Base-by-base conservation (phyloP, 2,329 filamentous ascomycete genomes). In the Thielaviopsis populi region DNA sequence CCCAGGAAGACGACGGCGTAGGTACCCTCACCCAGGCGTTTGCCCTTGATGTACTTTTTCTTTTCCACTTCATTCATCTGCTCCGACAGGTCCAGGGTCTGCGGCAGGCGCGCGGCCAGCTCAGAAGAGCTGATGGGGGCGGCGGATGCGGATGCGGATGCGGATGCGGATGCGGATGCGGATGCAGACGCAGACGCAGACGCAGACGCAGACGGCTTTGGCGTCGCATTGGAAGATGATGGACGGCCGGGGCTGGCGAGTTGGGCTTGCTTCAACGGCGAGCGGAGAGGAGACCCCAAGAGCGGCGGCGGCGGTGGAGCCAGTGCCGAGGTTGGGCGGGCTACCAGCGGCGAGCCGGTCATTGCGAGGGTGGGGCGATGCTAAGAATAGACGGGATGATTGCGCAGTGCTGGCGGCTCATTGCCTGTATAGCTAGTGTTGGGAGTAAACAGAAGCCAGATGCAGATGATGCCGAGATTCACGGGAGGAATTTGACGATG, bases 1-100 rank as follows among this genome's bases (percentile, higher is more conserved):
- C 91, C 94, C 62, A 91, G 84, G 78, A 91, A 96, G 71, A 99
- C 94, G 70, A 95, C 86, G 72, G 94, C 94, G 74, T 99, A 99
- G 68, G 94, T 97, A 77, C 94, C 94, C 75, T 95, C 90, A 73
- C 94, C 94, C 66, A 99, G 83, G 72, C 94, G 94, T 73, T 88
- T 91, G 71, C 89, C 89, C 78, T 95, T 95, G 68, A 94, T 83
- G 73, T 96, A 99, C 78, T 94, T 95, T 69, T 83, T 81, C 74
- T 91, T 90, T 71, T 90, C 87, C 61, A 87, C 83, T 65, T 89
- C 85, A 71, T 92, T 92, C 73, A 91, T 80, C 72, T 89, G 86
- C 74, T 92, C 88, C n/a, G 88, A 80, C n/a, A 85, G 73, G 70
- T 86, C 83, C 65, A 83, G 75, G 17, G 74, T 61, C 62, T 53